Base-by-base conservation (phyloP, 768 basidiomycete genomes). In the Rhizopogon salebrosus region DNA sequence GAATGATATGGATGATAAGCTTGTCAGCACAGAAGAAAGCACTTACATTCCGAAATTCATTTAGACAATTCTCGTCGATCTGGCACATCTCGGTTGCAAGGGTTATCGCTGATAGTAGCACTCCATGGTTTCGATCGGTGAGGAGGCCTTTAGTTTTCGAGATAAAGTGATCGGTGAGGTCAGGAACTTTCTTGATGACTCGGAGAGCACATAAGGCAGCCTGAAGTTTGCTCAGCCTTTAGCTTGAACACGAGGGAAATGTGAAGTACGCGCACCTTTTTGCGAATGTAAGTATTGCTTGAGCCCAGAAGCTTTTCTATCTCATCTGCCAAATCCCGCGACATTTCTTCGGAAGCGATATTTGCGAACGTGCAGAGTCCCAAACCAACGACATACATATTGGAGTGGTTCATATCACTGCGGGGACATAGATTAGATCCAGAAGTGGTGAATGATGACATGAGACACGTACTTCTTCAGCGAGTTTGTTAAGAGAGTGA, bases 281-380 rank as follows among this genome's bases (percentile, higher is more conserved):
- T 98, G 52, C 97, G 88, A 59, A 99, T 98, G 70, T 99, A 99
- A 4, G 95, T 92, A 65, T 99, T 99, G 58, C 92, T 95, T 34
- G 93, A 95, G 9, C 97, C 97, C 51, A 99, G 75, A 4, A 98
- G 77, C 71, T 98, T 98, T 73, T 98, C 95, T 59, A 99, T 90
- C 75, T 98, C 97, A 63, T 98, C 95, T 50, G 89, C 90, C 59
- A 99, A 76, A 77, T 99, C 97, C 57, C 97, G 84, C 26, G 95
- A 94, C 97, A 99, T 99, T 72, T 99, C 97, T 70, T 99, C 97
- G 18, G 94, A 97, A 9, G 97, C 93, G 60, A 98, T 98, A 65
- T 98, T 98, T 54, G 95, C 97, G 65, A 99, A 98, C 0, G 97
- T 98, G 63, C 94, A 98, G 34, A 99, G 82, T 2, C 94, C 95